Conservation (phyloP, 768 basidiomycete species). For the Trametes villosa region DNA sequence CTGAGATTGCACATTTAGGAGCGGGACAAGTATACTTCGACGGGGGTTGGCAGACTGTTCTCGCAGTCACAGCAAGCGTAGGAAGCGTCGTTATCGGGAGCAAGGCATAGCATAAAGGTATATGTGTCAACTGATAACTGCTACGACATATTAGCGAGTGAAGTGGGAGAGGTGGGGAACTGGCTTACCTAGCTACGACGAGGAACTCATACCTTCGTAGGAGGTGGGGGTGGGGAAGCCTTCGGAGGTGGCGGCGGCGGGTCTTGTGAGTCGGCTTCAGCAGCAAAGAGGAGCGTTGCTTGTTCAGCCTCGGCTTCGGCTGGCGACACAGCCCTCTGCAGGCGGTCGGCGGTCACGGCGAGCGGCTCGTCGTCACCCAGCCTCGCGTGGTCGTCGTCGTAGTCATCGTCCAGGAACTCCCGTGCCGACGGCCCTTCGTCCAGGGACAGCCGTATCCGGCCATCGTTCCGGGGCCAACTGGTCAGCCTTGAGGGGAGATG, state of each 20-base stretch:
- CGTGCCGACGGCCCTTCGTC: slow-evolving; percentile 75
- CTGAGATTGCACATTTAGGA: too few relatives aligned
- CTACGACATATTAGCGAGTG: too few relatives aligned
- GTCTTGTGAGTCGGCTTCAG: slow-evolving; percentile 9
- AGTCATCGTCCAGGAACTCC: slow-evolving; percentile 64
- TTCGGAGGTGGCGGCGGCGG: slow-evolving; percentile 23
- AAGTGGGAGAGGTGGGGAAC: background rate
- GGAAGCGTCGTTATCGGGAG: too few relatives aligned
- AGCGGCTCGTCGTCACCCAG: slow-evolving; percentile 35
- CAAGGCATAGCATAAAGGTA: too few relatives aligned
- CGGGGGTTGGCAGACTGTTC: too few relatives aligned
- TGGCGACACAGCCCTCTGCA: slow-evolving; percentile 15
- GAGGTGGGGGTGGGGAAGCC: background rate
- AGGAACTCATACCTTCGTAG: background rate
- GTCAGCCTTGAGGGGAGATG: slow-evolving; percentile 54
- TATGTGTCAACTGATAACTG: too few relatives aligned
- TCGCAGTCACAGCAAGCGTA: too few relatives aligned
- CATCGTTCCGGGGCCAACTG: slow-evolving; percentile 56
- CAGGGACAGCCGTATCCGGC: slow-evolving; percentile 66
- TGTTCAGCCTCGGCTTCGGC: slow-evolving; percentile 3
- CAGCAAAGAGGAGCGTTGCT: background rate
- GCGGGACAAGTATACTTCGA: too few relatives aligned
- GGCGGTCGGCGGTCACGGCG: slow-evolving; percentile 21
- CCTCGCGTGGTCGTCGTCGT: slow-evolving; percentile 53
- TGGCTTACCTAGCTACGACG: background rate